Evolutionary conservation across 352 stramenopile species (phyloP).

Genomic region (Pythium chondricola): DNA sequence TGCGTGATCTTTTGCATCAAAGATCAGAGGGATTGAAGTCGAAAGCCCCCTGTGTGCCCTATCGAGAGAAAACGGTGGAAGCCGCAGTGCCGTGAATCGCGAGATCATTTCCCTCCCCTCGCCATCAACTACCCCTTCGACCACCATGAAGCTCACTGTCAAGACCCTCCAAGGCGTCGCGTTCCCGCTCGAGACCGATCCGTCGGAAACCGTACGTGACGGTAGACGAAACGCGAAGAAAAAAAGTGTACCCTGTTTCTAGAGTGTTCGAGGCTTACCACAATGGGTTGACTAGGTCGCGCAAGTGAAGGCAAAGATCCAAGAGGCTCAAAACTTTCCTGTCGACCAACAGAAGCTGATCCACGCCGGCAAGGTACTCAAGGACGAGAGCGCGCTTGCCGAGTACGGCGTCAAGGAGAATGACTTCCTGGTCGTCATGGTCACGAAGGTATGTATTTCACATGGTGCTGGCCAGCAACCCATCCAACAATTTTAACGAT

Average conservation of each 20-base stretch:
- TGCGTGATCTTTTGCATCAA: slow-evolving; percentile 6
- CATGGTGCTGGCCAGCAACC: too few relatives aligned
- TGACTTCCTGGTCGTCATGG: slow-evolving; percentile 86
- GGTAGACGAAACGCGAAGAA: too few relatives aligned
- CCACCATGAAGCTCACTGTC: slow-evolving; percentile 78
- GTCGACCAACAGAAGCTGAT: slow-evolving; percentile 82
- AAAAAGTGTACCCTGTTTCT: too few relatives aligned
- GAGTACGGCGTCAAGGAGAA: slow-evolving; percentile 87
- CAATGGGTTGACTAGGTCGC: slow-evolving; percentile 36
- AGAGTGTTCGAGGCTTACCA: too few relatives aligned
- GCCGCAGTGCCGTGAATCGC: neutral
- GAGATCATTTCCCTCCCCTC: neutral
- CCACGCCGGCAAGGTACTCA: slow-evolving; percentile 84
- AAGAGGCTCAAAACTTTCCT: slow-evolving; percentile 62
- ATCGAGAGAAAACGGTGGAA: slow-evolving; percentile 10
- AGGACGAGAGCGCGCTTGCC: slow-evolving; percentile 70
- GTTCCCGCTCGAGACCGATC: slow-evolving; percentile 68
- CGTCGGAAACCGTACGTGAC: slow-evolving; percentile 50
- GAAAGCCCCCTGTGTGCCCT: neutral
- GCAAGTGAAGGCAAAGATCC: slow-evolving; percentile 77
- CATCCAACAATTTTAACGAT: too few relatives aligned
- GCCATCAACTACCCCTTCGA: neutral
- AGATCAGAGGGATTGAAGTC: slow-evolving; percentile 19
- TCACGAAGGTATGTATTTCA: slow-evolving; percentile 70
- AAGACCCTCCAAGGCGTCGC: slow-evolving; percentile 85